Base-by-base conservation (phyloP, 352 stramenopile genomes). In the Pythium graminicola region DNA sequence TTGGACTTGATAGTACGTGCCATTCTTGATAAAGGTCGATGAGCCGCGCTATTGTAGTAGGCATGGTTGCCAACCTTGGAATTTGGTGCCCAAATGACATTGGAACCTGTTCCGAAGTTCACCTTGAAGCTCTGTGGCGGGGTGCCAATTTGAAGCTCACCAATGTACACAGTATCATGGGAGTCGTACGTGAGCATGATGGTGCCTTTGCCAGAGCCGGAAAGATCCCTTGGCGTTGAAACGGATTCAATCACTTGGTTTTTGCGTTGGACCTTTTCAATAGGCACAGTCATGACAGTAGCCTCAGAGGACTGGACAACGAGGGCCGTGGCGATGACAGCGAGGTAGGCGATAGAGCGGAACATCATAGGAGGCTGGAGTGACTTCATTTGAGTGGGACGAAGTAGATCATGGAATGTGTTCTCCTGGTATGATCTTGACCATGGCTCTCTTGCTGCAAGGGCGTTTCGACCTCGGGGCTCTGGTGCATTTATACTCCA, bases 21-120 rank as follows among this genome's bases (percentile, higher is more conserved):
- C 93, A 60, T 99, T 96, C 9, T 70, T 45, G 35, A 87, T 76
- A 70, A 97, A 98, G 10, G 76, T 77, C 11, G 57, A 80, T 20
- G 86, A 97, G 76, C 69, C 28, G 65, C 53, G 62, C 95, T 80
- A 62, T 97, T 73, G 65, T 98, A 98, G 54, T 92, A 42, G 24
- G 75, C 55, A 56, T 90, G 75, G 31, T 64, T 65, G 10, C 75
- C 77, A 64, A 87, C 24, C 39, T 77, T 70, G 28, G 54, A 59
- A 64, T 87, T 77, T 14, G 87, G 91, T 1, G 99, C 91, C 96
- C 96, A 99, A 11, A 99, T 60, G 68, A 98, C 97, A 58, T 74
- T 95, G 14, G 79, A 97, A 22, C 95, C 95, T 10, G 95, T 98
- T 67, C 99, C 95, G 54, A 98, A 98, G 41, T 98, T 95, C 11